A percentile compares a stretch with the other conserved stretches of the same genome.
Conservation (phyloP, 106 monocot genomes). For the Allium cepa region DNA sequence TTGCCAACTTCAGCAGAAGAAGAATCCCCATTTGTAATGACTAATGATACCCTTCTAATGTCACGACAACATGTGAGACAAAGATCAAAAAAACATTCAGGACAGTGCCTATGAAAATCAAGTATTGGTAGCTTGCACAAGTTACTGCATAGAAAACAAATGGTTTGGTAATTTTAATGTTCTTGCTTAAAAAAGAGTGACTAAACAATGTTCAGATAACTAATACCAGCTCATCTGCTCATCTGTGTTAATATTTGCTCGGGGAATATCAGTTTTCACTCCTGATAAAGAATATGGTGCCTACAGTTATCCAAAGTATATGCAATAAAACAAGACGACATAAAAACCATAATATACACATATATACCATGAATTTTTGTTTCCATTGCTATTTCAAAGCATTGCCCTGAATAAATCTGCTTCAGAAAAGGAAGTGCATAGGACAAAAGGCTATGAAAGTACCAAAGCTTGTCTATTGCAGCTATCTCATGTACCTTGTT, state of each 20-base stretch:
- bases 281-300: slow-evolving; percentile 32
- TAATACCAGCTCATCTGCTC: slow-evolving; percentile 97
- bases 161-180: background rate
- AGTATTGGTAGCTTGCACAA: slow-evolving; percentile 79
- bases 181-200: background rate
- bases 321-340: background rate
- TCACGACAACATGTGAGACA: slow-evolving; percentile 83
- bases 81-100: slow-evolving; percentile 68
- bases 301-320: background rate
- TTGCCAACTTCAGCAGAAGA: slow-evolving; percentile 12
- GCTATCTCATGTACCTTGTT: slow-evolving; percentile 62
- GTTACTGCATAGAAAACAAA: slow-evolving; percentile 53
- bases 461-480: slow-evolving; percentile 55
- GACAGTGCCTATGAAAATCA: slow-evolving; percentile 95
- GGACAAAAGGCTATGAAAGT: slow-evolving; percentile 73
- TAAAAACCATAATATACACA: slow-evolving; percentile 5
- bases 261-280: slow-evolving; percentile 59
- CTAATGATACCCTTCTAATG: slow-evolving; percentile 35
- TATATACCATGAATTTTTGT: slow-evolving; percentile 55
- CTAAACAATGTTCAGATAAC: slow-evolving; percentile 1
- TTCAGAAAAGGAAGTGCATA: slow-evolving; percentile 74
- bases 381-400: slow-evolving; percentile 74
- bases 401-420: slow-evolving; percentile 71
- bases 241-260: slow-evolving; percentile 75
- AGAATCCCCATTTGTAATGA: slow-evolving; percentile 21